Evolutionary conservation across 2,329 filamentous ascomycete species (phyloP).

Genomic region (Ceratocystis ficicola): DNA sequence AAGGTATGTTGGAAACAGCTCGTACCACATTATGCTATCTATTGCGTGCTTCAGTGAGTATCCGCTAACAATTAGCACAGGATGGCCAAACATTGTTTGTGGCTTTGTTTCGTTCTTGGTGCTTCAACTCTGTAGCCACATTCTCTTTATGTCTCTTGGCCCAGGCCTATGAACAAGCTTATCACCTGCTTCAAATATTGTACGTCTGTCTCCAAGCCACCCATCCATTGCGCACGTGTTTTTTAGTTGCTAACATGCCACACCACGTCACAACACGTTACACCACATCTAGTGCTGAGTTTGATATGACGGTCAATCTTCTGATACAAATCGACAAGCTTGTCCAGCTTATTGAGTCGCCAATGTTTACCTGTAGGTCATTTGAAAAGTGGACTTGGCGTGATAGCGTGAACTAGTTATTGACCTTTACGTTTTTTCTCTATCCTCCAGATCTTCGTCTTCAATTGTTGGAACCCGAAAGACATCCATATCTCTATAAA

Average conservation of each 20-base stretch:
- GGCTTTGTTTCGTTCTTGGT: slow-evolving; percentile 90
- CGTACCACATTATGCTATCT: background rate
- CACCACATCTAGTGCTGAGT: slow-evolving; percentile 54
- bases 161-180: slow-evolving; percentile 96
- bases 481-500: slow-evolving; percentile 90
- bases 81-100: slow-evolving; percentile 96
- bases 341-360: slow-evolving; percentile 90
- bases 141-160: slow-evolving; percentile 92
- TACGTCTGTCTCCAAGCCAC: slow-evolving; percentile 34
- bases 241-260: no score
- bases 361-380: slow-evolving; percentile 82
- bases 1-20: slow-evolving; percentile 39
- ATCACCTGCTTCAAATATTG: slow-evolving; percentile 93
- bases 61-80: slow-evolving; percentile 31
- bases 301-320: slow-evolving; percentile 98
- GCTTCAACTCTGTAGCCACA: slow-evolving; percentile 93
- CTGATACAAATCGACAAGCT: slow-evolving; percentile 98
- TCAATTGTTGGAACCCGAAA: slow-evolving; percentile 88
- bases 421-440: background rate
- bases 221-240: background rate
- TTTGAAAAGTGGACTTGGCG: background rate
- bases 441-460: slow-evolving; percentile 63
- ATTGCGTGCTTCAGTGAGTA: background rate
- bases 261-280: background rate
- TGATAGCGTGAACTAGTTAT: background rate